Percentiles rank a stretch among this genome's conserved stretches.
These are phyloP conservation scores for Trichosporon ovoides DNA, from an alignment of 1,284 basidiomycete species.

Conservation along the genomic window DNA sequence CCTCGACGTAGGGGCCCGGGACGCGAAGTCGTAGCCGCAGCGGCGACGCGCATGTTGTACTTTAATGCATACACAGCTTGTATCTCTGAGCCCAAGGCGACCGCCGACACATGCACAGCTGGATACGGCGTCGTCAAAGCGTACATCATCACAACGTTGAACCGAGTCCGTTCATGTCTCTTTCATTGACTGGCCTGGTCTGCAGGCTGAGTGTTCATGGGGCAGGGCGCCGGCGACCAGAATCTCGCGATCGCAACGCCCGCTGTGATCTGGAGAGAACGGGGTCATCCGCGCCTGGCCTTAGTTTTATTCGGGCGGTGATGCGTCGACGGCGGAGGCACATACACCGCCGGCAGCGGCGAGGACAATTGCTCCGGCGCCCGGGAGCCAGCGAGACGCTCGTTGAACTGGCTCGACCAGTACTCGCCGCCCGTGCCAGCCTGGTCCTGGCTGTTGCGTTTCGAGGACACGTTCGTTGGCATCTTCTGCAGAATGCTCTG, in stretches of 20 bases:
- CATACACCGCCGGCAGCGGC: neutral
- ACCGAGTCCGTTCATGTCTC: too few species aligned
- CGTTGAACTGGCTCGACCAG: neutral
- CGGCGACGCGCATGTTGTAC: neutral
- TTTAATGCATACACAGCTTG: slow-evolving; percentile 4
- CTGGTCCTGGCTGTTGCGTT: neutral
- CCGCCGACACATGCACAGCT: too few species aligned
- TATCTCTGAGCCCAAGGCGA: neutral
- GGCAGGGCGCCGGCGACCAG: too few species aligned
- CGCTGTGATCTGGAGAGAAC: neutral
- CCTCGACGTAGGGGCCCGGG: neutral
- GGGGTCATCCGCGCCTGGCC: neutral
- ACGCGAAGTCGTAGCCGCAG: neutral
- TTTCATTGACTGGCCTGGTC: too few species aligned
- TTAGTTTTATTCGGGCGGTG: neutral
- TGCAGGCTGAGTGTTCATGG: too few species aligned
- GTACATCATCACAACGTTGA: too few species aligned
- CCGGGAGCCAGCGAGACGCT: neutral
- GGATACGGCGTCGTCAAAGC: too few species aligned
- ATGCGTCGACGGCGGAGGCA: neutral
- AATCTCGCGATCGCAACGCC: too few species aligned
- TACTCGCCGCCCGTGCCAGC: neutral
- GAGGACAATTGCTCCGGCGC: neutral
- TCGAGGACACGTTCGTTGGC: neutral
- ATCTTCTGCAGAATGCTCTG: neutral